Conservation (phyloP, 306 rosid genomes). For the Acacia crassicarpa region DNA sequence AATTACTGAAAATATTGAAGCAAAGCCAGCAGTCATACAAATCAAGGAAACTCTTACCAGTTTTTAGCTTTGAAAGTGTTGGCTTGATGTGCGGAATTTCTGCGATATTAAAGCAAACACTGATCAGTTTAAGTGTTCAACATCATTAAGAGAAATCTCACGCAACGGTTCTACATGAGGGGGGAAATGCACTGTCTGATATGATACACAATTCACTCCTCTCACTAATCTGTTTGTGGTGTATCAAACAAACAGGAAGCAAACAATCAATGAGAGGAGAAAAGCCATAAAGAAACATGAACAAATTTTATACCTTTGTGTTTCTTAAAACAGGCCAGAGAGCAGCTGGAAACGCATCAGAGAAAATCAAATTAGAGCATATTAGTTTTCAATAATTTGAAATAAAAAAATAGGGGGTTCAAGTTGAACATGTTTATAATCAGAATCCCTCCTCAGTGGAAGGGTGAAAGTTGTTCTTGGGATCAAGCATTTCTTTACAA, state of each 20-base stretch:
- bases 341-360: constrained; percentile 52
- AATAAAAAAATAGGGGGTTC: background rate
- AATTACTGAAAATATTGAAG: background rate
- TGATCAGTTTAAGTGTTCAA: constrained; percentile 18
- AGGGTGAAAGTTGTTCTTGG: too few species aligned
- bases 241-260: constrained; percentile 13
- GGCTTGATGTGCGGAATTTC: constrained; percentile 60
- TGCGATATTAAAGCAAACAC: constrained; percentile 43
- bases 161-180: background rate
- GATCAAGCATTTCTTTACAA: too few species aligned
- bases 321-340: constrained; percentile 74
- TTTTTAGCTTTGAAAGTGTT: constrained; percentile 41
- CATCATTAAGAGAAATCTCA: background rate
- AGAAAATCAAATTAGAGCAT: constrained; percentile 23
- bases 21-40: constrained; percentile 20
- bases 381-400: background rate
- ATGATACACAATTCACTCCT: background rate
- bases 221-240: background rate
- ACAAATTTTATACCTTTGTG: constrained; percentile 65
- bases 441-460: background rate
- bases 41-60: constrained; percentile 50
- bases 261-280: background rate
- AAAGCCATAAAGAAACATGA: background rate
- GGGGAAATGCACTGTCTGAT: background rate
- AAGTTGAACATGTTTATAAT: background rate